phyloP scores from a whole-genome alignment of 2,329 filamentous ascomycete genomes.

The Camptophora hylomeconis region DNA sequence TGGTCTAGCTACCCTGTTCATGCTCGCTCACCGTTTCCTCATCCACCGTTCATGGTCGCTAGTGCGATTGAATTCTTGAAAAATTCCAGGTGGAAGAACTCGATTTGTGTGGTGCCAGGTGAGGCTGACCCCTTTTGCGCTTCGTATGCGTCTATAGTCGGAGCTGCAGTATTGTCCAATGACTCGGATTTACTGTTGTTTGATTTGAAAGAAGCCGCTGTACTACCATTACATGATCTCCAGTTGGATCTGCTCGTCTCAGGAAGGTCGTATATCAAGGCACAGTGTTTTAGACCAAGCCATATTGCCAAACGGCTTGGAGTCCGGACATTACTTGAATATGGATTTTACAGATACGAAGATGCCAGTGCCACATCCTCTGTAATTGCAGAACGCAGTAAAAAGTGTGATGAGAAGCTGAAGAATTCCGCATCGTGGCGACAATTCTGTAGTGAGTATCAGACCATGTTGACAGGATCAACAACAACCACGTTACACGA shows the following conservation, averaged over 20 bases:
- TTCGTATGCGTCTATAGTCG: constrained; percentile 41
- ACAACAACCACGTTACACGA: neutral
- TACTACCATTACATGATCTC: constrained; percentile 58
- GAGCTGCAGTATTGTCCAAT: constrained; percentile 56
- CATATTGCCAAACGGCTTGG: constrained; percentile 22
- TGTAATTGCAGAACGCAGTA: constrained; percentile 21
- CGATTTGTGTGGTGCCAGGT: constrained; percentile 54
- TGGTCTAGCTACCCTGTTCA: constrained; percentile 18
- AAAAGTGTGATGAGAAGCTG: no score
- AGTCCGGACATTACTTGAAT: constrained; percentile 21
- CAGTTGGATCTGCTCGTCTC: constrained; percentile 20
- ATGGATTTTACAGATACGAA: constrained; percentile 28
- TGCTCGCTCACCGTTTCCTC: constrained; percentile 30
- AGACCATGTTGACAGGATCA: neutral
- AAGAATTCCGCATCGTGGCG: no score
- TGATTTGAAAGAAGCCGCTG: constrained; percentile 51
- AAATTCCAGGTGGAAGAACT: constrained; percentile 23
- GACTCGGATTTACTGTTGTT: constrained; percentile 79
- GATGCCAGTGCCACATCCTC: constrained; percentile 17
- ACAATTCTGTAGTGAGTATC: no score
- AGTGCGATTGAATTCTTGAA: constrained; percentile 49
- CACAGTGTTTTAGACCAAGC: constrained; percentile 8
- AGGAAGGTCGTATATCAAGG: constrained; percentile 4
- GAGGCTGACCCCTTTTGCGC: constrained; percentile 81
- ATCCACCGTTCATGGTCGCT: constrained; percentile 62